A percentile compares a stretch with the other conserved stretches of the same genome.
Evolutionary conservation across 129 eudicot species (phyloP).

Genomic region (Calendula officinalis): DNA sequence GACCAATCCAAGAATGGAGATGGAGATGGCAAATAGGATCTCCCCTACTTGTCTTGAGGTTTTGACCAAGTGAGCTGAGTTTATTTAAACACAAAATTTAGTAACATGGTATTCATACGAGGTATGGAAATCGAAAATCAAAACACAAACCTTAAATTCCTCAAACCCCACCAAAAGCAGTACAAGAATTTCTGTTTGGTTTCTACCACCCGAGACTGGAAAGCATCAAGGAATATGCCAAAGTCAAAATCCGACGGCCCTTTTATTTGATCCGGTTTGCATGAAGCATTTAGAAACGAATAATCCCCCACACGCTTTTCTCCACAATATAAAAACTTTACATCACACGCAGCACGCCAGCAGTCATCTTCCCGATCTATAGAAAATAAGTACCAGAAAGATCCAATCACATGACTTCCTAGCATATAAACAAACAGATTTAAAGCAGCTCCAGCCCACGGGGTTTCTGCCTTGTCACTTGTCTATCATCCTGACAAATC

Average conservation of each 20-base stretch:
- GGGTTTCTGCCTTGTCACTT: slow-evolving; percentile 71
- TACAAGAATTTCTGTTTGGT: slow-evolving; percentile 47
- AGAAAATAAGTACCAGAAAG: slow-evolving; percentile 71
- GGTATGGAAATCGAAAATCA: background rate
- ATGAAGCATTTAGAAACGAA: slow-evolving; percentile 34
- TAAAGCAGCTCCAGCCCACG: slow-evolving; percentile 96
- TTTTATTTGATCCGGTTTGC: slow-evolving; percentile 40
- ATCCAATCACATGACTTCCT: slow-evolving; percentile 73
- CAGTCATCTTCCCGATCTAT: slow-evolving; percentile 65
- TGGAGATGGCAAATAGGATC: slow-evolving; percentile 55
- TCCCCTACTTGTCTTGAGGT: slow-evolving; percentile 86
- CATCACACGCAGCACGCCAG: slow-evolving; percentile 53
- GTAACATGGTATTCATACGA: background rate
- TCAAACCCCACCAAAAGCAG: slow-evolving; percentile 96
- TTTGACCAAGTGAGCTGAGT: slow-evolving; percentile 79
- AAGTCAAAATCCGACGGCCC: slow-evolving; percentile 50
- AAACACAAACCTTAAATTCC: slow-evolving; percentile 51
- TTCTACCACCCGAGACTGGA: slow-evolving; percentile 52
- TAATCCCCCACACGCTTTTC: slow-evolving; percentile 6
- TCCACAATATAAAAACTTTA: slow-evolving; percentile 45
- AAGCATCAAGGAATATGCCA: slow-evolving; percentile 76
- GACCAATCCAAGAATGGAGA: slow-evolving; percentile 66
- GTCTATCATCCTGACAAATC: slow-evolving; percentile 56
- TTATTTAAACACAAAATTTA: background rate
- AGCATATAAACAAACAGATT: slow-evolving; percentile 80